phyloP scores from a whole-genome alignment of 1,139 yeast genomes.

The Saccharomyces hybrid region DNA sequence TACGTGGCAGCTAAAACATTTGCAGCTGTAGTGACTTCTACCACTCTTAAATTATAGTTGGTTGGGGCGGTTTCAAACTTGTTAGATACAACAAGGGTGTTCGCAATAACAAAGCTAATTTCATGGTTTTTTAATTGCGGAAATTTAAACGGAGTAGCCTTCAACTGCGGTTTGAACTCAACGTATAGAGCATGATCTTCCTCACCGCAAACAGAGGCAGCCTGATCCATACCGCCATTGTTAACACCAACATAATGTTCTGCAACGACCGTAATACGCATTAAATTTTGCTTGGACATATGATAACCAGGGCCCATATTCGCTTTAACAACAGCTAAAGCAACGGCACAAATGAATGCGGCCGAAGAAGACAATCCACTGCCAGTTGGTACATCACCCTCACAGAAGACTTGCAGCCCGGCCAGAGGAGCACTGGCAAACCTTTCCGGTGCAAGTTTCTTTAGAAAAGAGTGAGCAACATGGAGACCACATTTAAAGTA shows the following conservation, averaged over 20 bases:
- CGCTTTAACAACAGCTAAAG: slow-evolving; percentile 51
- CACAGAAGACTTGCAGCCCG: slow-evolving; percentile 49
- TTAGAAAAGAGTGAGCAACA: slow-evolving; percentile 50
- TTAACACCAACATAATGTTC: slow-evolving; percentile 71
- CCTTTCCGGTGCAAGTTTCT: slow-evolving; percentile 32
- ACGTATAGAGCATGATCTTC: slow-evolving; percentile 52
- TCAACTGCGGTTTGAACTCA: slow-evolving; percentile 53
- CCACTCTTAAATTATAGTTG: slow-evolving; percentile 63
- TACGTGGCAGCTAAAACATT: slow-evolving; percentile 46
- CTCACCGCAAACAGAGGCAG: slow-evolving; percentile 66
- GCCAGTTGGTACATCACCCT: slow-evolving; percentile 68
- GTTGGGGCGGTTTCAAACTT: slow-evolving; percentile 65
- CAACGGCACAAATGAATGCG: slow-evolving; percentile 62
- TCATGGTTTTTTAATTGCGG: slow-evolving; percentile 41
- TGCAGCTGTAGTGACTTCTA: slow-evolving; percentile 60
- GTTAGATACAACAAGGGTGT: slow-evolving; percentile 55
- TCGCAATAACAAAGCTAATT: slow-evolving; percentile 53
- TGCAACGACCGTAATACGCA: slow-evolving; percentile 55
- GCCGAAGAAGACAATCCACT: slow-evolving; percentile 69
- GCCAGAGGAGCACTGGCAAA: slow-evolving; percentile 20
- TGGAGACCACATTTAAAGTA: slow-evolving; percentile 62
- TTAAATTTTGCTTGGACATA: slow-evolving; percentile 47
- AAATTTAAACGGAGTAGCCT: slow-evolving; percentile 50
- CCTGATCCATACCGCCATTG: slow-evolving; percentile 76
- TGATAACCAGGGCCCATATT: slow-evolving; percentile 37